Percentiles rank a stretch among this genome's conserved stretches.
These are phyloP conservation scores for Ceratopteris richardii DNA, from an alignment of 75 land plant genomes.

Conservation along the genomic window DNA sequence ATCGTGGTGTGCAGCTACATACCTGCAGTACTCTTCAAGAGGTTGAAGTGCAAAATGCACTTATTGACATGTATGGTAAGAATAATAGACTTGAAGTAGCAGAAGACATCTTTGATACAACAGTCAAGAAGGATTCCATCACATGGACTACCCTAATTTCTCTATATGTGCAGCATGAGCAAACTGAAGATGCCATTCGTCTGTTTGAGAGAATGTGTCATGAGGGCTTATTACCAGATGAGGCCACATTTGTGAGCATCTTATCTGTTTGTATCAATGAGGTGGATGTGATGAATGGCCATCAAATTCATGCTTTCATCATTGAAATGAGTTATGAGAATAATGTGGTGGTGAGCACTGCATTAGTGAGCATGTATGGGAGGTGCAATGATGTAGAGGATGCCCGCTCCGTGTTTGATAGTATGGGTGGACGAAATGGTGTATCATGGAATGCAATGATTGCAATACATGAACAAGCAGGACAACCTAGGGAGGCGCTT, in stretches of 20 bases:
- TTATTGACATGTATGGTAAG: slow-evolving; percentile 7
- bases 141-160: slow-evolving; percentile 3
- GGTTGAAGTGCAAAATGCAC: slow-evolving; percentile 3
- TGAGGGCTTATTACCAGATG: slow-evolving; percentile 12
- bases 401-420: background rate
- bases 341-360: slow-evolving; percentile 9
- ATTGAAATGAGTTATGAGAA: slow-evolving; percentile 5
- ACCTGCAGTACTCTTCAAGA: background rate
- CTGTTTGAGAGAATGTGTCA: background rate
- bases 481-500: slow-evolving; percentile 6
- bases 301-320: slow-evolving; percentile 10
- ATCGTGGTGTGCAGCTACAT: background rate
- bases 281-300: background rate
- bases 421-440: slow-evolving; percentile 5
- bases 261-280: slow-evolving; percentile 13
- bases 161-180: slow-evolving; percentile 5
- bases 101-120: background rate
- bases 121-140: slow-evolving; percentile 1
- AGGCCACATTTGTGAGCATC: slow-evolving; percentile 12
- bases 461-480: slow-evolving; percentile 4
- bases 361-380: slow-evolving; percentile 16
- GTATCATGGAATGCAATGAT: slow-evolving; percentile 23
- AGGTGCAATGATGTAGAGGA: slow-evolving; percentile 7
- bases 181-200: background rate
- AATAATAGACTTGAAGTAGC: background rate